Evolutionary conservation across 1,284 basidiomycete species (phyloP), one percentile per base, ranked within the genome.

Genomic region (Cutaneotrichosporon daszewskae): DNA sequence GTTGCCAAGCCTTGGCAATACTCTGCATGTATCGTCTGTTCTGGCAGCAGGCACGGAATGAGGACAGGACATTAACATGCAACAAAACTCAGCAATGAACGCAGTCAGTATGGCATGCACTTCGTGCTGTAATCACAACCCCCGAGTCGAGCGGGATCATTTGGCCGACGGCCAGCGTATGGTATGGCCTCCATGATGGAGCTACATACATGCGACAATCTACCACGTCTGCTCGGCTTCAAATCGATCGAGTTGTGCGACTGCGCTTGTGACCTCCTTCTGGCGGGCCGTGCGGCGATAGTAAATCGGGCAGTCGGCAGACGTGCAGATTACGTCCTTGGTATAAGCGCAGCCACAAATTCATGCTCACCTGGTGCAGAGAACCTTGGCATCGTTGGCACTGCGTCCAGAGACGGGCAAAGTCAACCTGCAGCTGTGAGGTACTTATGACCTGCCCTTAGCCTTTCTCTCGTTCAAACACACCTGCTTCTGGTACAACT

Each of bases 291-390:
- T 95, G 31, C 94, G 76, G 81, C 94, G 90, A 68, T 97, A 97
- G 71, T 92, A 97, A 53, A 97, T 97, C 0, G 94, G 94, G 58
- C 94, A 98, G 70, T 98, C 94, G 62, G 88, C 92, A 63, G 88
- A 94, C 0, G 87, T 87, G 64, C 94, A 98, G 28, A 98, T 76
- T 16, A 97, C 94, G 62, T 98, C 94, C 83, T 94, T 51, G 13
- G 18, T 23, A 11, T 39, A 11, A 41, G 32, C n/a, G n/a, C 10
- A 10, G 22, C 20, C 20, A 29, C 27, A 27, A 28, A 25, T 33
- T 16, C 8, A 17, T 32, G 49, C 73, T 38, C 54, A 87, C 87
- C 76, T 92, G 89, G 69, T 95, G 91, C 45, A 95, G 73, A 6
- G 91, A 95, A 7, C 91, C 91, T 64, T 96, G 91, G 74, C 91